Percentiles rank a stretch among this genome's conserved stretches.
Evolutionary conservation across 331 rosid species (phyloP).

Genomic region (Telfairia occidentalis): DNA sequence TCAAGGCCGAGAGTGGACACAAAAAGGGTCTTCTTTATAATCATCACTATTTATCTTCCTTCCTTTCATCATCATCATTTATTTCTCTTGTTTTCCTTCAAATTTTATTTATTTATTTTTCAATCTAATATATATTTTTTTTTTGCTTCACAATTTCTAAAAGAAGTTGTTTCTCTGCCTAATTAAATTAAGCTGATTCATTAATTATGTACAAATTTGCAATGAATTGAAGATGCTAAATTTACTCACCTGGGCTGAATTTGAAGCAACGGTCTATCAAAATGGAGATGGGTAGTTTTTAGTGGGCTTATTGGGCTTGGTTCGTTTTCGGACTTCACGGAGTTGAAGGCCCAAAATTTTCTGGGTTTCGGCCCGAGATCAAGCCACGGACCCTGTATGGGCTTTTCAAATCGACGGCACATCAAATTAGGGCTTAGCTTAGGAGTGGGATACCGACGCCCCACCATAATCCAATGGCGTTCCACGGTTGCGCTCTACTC

Average conservation of each 20-base stretch:
- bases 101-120: neutral
- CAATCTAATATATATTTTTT: neutral
- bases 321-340: no score
- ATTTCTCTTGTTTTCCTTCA: neutral
- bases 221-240: neutral
- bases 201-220: neutral
- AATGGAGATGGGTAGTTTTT: neutral
- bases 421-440: neutral
- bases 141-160: neutral
- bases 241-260: neutral
- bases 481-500: neutral
- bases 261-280: neutral
- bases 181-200: neutral
- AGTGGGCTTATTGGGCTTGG: neutral
- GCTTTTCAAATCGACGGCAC: neutral
- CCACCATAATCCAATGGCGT: conserved; percentile 8
- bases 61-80: neutral
- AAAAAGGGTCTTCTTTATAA: neutral
- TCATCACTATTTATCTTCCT: conserved; percentile 5
- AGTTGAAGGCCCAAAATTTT: neutral
- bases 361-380: neutral
- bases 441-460: neutral
- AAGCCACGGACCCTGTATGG: neutral
- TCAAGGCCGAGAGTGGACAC: neutral
- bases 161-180: neutral